These are phyloP conservation scores for Dioszegia hungarica DNA, from an alignment of 768 basidiomycete genomes.

Conservation along the genomic window DNA sequence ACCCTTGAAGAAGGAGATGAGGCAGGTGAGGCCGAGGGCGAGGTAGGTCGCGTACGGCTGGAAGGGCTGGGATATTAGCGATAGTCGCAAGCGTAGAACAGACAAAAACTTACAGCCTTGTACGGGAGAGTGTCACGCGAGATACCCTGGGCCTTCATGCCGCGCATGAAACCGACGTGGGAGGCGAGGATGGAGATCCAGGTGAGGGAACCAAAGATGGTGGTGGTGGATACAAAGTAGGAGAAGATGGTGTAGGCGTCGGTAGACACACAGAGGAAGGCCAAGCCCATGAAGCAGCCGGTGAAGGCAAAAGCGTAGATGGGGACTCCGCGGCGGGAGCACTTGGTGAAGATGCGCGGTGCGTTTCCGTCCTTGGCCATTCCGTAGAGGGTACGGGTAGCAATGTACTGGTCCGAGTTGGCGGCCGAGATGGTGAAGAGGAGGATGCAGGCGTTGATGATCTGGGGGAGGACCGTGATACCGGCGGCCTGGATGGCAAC, in stretches of 20 bases:
- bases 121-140: slow-evolving; percentile 53
- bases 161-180: slow-evolving; percentile 32
- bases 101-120: slow-evolving; percentile 25
- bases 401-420: slow-evolving; percentile 46
- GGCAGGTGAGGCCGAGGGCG: slow-evolving; percentile 59
- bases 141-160: slow-evolving; percentile 47
- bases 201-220: slow-evolving; percentile 31
- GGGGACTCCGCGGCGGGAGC: slow-evolving; percentile 57
- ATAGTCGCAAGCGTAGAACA: neutral
- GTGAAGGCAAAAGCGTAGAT: slow-evolving; percentile 36
- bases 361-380: slow-evolving; percentile 50
- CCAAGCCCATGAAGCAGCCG: slow-evolving; percentile 52
- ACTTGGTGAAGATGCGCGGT: slow-evolving; percentile 55
- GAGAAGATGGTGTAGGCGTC: slow-evolving; percentile 14
- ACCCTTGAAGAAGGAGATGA: slow-evolving; percentile 59
- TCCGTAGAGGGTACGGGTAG: slow-evolving; percentile 49
- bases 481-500: slow-evolving; percentile 44
- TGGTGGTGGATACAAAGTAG: slow-evolving; percentile 31
- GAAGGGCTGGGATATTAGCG: slow-evolving; percentile 25
- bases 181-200: slow-evolving; percentile 39
- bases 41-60: slow-evolving; percentile 65
- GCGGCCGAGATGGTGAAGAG: slow-evolving; percentile 42
- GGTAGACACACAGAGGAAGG: slow-evolving; percentile 68
- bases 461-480: slow-evolving; percentile 42
- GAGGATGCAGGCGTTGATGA: slow-evolving; percentile 49